Evolutionary conservation across 768 basidiomycete species (phyloP), one percentile per base, ranked within the genome.

Genomic region (Phlegmacium glaucopus): DNA sequence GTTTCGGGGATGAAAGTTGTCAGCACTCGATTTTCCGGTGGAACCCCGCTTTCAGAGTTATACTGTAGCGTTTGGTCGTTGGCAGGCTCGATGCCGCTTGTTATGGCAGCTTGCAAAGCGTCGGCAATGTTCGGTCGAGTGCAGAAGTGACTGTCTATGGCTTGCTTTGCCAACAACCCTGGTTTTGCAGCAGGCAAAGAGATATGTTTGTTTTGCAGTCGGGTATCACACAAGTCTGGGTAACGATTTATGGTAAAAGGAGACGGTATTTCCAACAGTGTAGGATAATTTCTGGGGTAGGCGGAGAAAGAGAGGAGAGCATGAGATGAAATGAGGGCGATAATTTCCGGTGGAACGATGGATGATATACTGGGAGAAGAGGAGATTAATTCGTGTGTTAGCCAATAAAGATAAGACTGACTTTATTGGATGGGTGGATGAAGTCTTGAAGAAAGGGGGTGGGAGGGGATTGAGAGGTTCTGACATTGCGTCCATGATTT

Each of bases 371-470:
- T 83, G 57, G 13, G 45, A 27, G 45, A 43, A 27, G 12, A 26
- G 45, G 22, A 52, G 39, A 18, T 68, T 6, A 57, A 15, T 66
- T 58, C 16, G 34, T 25, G 27, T 15, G 43, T n/a, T 18, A 47
- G 16, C 44, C 30, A 44, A 42, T 37, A 7, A 29, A 28, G 18
- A 16, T 28, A n/a, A 39, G 26, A 69, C 78, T 43, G 51, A 89
- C 88, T 91, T 90, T 61, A 94, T 87, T 6, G 91, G 90, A 65
- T 92, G 90, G 0, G 85, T 78, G 17, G 78, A 72, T 2, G 88
- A 90, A 1, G 89, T 92, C 59, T 89, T 92, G 48, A 84, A 34
- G 17, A 53, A 42, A 17, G 36, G 55, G 16, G 45, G 44, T 38
- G 40, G 40, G 49, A 30, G 27, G 34, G 30, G 42, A 37, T 45